Conservation (phyloP, 129 eudicot genomes). For the Cynara cardunculus region DNA sequence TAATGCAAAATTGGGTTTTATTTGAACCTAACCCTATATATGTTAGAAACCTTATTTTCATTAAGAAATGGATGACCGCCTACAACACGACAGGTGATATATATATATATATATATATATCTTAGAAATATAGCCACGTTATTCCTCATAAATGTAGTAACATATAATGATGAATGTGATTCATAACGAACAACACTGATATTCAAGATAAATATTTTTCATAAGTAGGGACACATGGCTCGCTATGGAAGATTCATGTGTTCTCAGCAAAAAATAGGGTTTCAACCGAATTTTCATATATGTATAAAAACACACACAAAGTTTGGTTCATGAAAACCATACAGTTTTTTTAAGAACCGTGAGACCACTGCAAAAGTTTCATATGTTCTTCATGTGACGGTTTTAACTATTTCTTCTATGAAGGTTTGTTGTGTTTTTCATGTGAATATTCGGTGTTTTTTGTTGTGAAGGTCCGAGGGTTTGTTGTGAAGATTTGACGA, state of each 20-base stretch:
- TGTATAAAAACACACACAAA: neutral
- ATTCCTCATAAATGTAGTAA: neutral
- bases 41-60: neutral
- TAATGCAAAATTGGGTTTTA: too few relatives aligned
- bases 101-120: too few relatives aligned
- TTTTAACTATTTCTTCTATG: neutral
- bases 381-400: neutral
- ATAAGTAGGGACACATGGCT: neutral
- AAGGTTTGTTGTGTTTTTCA: neutral
- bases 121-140: too few relatives aligned
- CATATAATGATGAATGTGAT: neutral
- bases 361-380: neutral
- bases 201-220: neutral
- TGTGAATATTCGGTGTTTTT: too few relatives aligned
- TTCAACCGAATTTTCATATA: neutral
- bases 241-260: neutral
- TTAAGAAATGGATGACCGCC: too few relatives aligned
- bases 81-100: too few relatives aligned
- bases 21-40: too few relatives aligned
- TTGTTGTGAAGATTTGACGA: too few relatives aligned
- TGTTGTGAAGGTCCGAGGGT: neutral
- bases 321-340: neutral
- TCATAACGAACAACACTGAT: neutral
- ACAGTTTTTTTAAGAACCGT: too few relatives aligned
- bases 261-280: neutral